Percentiles rank a stretch among this genome's conserved stretches.
Evolutionary conservation across 257 asterid genomes (phyloP).

Genomic region (Orobanche coerulescens): DNA sequence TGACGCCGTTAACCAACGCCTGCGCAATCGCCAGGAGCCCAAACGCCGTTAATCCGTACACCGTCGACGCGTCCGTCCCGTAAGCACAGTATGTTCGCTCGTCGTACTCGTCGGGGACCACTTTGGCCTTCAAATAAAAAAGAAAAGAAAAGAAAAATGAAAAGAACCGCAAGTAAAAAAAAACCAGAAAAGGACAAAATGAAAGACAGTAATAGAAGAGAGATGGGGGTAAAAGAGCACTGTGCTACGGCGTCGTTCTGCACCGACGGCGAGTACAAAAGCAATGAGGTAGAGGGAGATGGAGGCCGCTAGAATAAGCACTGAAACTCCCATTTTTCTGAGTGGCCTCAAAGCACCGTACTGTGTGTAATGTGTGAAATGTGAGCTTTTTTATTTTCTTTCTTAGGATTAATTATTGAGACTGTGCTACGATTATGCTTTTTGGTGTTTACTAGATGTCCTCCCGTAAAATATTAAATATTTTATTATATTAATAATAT

Average conservation of each 20-base stretch:
- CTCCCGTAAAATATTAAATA: too few species aligned
- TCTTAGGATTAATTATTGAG: background rate
- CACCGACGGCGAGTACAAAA: constrained; percentile 90
- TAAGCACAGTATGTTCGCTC: constrained; percentile 71
- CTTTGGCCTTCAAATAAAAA: constrained; percentile 43
- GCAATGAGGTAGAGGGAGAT: constrained; percentile 74
- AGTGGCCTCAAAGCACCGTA: background rate
- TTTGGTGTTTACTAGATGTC: too few species aligned
- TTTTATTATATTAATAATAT: too few species aligned
- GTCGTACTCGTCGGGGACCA: constrained; percentile 83
- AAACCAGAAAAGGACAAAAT: too few species aligned
- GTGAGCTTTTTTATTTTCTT: constrained; percentile 14
- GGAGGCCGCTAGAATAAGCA: constrained; percentile 54
- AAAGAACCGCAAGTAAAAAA: background rate
- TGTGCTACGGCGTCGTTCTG: constrained; percentile 96
- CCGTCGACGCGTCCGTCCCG: constrained; percentile 86
- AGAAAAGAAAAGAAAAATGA: background rate
- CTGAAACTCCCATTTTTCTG: constrained; percentile 56
- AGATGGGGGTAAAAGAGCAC: constrained; percentile 28
- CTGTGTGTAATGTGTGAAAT: background rate
- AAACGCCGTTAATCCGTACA: constrained; percentile 82
- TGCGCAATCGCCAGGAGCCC: constrained; percentile 83
- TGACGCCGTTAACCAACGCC: constrained; percentile 63
- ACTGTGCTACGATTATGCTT: too few species aligned
- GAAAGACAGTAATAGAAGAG: background rate